phyloP scores from a whole-genome alignment of 345 rosid genomes.

The Syzygium aqueum region DNA sequence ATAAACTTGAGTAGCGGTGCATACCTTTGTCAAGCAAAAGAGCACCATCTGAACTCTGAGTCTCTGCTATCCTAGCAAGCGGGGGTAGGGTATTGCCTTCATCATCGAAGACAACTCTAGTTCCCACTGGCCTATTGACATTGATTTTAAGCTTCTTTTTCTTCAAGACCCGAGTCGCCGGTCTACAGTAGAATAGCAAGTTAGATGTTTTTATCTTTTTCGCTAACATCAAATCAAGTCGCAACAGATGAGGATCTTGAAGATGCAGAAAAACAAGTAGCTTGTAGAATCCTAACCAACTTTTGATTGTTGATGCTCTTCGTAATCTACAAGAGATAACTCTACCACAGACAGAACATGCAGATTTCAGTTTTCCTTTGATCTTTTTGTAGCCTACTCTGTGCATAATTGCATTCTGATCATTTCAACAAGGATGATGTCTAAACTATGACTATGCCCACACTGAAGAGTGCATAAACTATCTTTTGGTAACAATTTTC shows the following conservation, averaged over 20 bases:
- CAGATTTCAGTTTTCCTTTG: background rate
- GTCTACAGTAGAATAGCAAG: conserved; percentile 26
- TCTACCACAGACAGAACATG: background rate
- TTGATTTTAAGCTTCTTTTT: conserved; percentile 89
- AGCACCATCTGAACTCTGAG: conserved; percentile 20
- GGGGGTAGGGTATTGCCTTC: conserved; percentile 78
- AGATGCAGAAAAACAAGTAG: background rate
- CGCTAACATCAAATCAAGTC: background rate
- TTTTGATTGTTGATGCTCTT: background rate
- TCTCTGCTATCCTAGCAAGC: conserved; percentile 64
- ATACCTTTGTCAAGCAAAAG: conserved; percentile 66
- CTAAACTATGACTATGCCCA: background rate
- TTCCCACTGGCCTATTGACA: conserved; percentile 66
- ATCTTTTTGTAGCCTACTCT: background rate
- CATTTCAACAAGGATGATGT: background rate
- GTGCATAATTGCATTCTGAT: background rate
- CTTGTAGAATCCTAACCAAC: background rate
- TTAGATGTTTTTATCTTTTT: background rate
- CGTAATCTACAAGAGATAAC: background rate
- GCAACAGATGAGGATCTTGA: background rate
- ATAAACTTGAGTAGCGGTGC: background rate
- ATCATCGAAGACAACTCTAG: conserved; percentile 75
- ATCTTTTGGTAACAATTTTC: background rate
- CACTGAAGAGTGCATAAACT: background rate
- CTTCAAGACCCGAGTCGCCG: conserved; percentile 56